Conservation (phyloP, 1,139 yeast species). For the Wickerhamomyces sp. region DNA sequence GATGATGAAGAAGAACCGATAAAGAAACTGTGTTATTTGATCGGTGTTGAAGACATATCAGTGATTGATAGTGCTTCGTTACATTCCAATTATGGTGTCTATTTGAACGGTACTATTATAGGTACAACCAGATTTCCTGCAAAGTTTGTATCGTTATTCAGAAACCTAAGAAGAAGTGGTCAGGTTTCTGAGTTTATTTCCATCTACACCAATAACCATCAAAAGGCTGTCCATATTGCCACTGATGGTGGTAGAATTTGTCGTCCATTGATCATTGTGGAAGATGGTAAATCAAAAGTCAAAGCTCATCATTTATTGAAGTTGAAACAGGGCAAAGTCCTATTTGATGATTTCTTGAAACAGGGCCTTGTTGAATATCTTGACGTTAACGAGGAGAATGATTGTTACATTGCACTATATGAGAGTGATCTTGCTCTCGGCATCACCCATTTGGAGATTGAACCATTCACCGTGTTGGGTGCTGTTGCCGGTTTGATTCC, state of each 20-base stretch:
- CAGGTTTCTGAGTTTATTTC: constrained; percentile 87
- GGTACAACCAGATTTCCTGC: constrained; percentile 88
- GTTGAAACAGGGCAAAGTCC: constrained; percentile 66
- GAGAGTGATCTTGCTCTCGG: constrained; percentile 54
- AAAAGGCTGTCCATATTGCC: constrained; percentile 91
- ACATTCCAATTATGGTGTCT: constrained; percentile 79
- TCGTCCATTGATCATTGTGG: constrained; percentile 89
- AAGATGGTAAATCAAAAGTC: constrained; percentile 66
- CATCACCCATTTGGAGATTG: constrained; percentile 91
- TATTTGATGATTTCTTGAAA: constrained; percentile 81
- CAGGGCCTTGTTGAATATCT: constrained; percentile 90
- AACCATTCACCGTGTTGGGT: constrained; percentile 93
- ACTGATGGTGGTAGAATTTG: constrained; percentile 99
- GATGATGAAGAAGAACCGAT: constrained; percentile 96
- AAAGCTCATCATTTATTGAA: constrained; percentile 59
- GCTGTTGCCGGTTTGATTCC: constrained; percentile 99
- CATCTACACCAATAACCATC: constrained; percentile 84
- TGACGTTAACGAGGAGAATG: constrained; percentile 98
- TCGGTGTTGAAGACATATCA: constrained; percentile 87
- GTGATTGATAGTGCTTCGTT: constrained; percentile 80
- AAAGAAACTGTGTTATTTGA: constrained; percentile 62
- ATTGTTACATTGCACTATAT: constrained; percentile 86
- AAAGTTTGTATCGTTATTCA: constrained; percentile 71
- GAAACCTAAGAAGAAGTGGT: constrained; percentile 79
- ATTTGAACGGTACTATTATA: constrained; percentile 86